Evolutionary conservation across 805 yeast species (phyloP).

Genomic region (Maudiozyma barnettii): DNA sequence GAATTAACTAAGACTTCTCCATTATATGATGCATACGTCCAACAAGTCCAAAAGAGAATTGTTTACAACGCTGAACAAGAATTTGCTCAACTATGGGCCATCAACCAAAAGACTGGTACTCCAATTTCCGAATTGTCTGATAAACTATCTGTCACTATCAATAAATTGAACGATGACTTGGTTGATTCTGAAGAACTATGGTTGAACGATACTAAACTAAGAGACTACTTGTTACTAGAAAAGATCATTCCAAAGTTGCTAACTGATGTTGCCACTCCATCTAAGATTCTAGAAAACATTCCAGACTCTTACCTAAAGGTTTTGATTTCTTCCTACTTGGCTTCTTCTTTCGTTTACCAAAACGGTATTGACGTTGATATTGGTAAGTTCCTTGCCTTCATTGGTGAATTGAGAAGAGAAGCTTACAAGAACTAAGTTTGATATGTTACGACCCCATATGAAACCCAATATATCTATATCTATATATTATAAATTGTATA

Average conservation of each 20-base stretch:
- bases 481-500: too few species aligned
- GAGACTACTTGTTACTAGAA: conserved; percentile 57
- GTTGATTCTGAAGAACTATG: conserved; percentile 74
- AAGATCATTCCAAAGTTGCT: conserved; percentile 74
- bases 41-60: conserved; percentile 69
- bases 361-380: conserved; percentile 73
- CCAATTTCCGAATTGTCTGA: conserved; percentile 68
- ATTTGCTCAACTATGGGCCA: conserved; percentile 79
- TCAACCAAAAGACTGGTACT: conserved; percentile 53
- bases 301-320: conserved; percentile 86
- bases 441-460: background rate
- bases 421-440: conserved; percentile 6
- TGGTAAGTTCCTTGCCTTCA: conserved; percentile 62
- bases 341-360: conserved; percentile 76
- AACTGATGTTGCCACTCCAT: conserved; percentile 55
- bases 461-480: background rate
- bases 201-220: conserved; percentile 66
- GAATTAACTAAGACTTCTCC: background rate
- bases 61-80: conserved; percentile 72
- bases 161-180: conserved; percentile 76
- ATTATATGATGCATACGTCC: conserved; percentile 76
- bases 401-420: conserved; percentile 45
- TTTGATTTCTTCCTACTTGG: conserved; percentile 75
- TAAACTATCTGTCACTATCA: conserved; percentile 71
- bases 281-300: conserved; percentile 59